Evolutionary conservation across 495 filamentous ascomycete genomes (phyloP), one percentile per base, ranked within the genome.

Genomic region (Daldinia concentrica): DNA sequence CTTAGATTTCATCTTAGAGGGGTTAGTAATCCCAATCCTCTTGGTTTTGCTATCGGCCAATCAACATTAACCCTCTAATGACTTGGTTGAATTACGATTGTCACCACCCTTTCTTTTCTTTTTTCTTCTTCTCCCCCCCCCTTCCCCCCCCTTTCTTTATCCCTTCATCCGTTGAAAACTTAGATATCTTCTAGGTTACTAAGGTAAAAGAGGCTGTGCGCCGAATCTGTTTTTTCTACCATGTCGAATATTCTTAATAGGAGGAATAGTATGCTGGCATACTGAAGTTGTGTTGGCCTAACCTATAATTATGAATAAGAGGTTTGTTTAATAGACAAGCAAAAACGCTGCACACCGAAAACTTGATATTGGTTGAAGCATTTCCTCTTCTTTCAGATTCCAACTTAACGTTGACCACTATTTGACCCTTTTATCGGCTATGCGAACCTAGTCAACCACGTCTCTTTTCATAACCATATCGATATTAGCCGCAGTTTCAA

Each of bases 1-100:
- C 29, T 19, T 32, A 34, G 17, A 48, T 48, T 22, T 48, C 43
- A 48, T 22, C 43, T 50, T 34, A 6, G 29, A 39, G 41, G 29
- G 27, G 32, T 50, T 27, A 62, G 12, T 29, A 36, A 62, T 50
- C 58, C 9, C 39, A 17, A 26, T 37, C 29, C 30, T 17, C 41
- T 51, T 51, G 19, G n/a, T 36, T 50, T 51, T 12, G 15, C 26
- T 22, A 43, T 34, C 19, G 17, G 22, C 58, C 58, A 62, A 48
- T 50, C 41, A 62, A 62, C 22, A 50, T 48, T 34, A 34, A 17
- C 22, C 30, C 15, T 32, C 58, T 24, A 30, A 62, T 30, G 22
- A 60, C 5, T 30, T 60, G 26, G 30, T 27, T 17, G 17, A 51
- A 27, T 50, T 61, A 61, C 15, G 39, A 34, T 50, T 36, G 24